Conservation (phyloP, 495 filamentous ascomycete genomes). For the Tuber melanosporum region DNA sequence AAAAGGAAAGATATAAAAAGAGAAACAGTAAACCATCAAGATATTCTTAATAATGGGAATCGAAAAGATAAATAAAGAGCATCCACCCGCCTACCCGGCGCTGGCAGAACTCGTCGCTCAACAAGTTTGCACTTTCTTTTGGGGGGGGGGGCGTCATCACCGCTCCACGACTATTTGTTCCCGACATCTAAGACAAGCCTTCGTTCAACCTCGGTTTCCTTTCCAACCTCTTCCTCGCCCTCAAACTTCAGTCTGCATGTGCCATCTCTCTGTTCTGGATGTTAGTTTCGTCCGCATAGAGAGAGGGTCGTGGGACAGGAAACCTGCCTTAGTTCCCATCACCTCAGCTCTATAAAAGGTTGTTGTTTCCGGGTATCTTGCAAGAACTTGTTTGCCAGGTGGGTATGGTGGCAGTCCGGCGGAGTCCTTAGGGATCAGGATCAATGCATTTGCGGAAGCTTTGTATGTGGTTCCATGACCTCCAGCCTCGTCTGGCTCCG, state of each 20-base stretch:
- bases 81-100: background rate
- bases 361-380: constrained; percentile 83
- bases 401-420: constrained; percentile 62
- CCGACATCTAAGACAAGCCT: constrained; percentile 73
- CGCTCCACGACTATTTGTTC: constrained; percentile 44
- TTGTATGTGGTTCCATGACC: constrained; percentile 66
- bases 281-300: constrained; percentile 6
- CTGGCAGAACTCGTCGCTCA: background rate
- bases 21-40: constrained; percentile 24
- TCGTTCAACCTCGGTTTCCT: constrained; percentile 68
- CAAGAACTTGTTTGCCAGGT: constrained; percentile 70
- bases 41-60: constrained; percentile 16
- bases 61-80: background rate
- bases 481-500: constrained; percentile 74
- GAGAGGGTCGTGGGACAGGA: background rate
- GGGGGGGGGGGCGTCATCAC: constrained; percentile 20
- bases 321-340: constrained; percentile 56
- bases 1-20: constrained; percentile 9
- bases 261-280: constrained; percentile 46
- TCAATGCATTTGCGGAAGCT: constrained; percentile 71
- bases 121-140: background rate
- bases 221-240: constrained; percentile 75
- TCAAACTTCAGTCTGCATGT: constrained; percentile 69
- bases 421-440: constrained; percentile 65
- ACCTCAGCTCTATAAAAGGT: constrained; percentile 97